Evolutionary conservation across 805 yeast genomes (phyloP).

Genomic region (Zygotorulaspora florentina): DNA sequence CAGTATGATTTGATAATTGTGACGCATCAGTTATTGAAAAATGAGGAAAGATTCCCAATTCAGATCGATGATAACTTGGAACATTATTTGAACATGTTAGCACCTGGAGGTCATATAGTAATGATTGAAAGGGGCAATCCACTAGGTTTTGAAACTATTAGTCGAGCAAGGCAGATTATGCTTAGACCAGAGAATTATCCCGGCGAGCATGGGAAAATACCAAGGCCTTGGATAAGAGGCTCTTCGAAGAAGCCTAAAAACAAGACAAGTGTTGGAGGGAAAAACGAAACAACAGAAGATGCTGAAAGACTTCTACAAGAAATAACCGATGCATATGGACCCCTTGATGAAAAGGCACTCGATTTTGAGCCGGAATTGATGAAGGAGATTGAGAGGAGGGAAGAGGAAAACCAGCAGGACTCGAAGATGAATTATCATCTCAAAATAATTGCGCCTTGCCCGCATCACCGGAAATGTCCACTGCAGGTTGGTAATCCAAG

Average conservation of each 20-base stretch:
- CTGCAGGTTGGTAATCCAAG: conserved; percentile 73
- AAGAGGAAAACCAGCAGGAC: conserved; percentile 10
- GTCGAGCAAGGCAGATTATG: conserved; percentile 85
- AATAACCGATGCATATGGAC: conserved; percentile 37
- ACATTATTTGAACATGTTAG: conserved; percentile 52
- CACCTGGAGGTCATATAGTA: conserved; percentile 76
- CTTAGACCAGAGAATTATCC: conserved; percentile 74
- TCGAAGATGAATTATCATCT: conserved; percentile 47
- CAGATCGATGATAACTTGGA: conserved; percentile 69
- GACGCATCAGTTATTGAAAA: conserved; percentile 67
- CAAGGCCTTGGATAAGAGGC: conserved; percentile 62
- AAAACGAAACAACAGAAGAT: conserved; percentile 3
- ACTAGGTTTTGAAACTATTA: conserved; percentile 79
- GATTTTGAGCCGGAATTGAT: conserved; percentile 44
- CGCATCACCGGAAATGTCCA: conserved; percentile 85
- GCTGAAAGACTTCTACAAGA: conserved; percentile 6
- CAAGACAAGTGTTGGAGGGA: neutral
- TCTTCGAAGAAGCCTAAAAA: conserved; percentile 34
- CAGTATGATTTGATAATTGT: conserved; percentile 80
- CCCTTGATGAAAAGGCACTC: conserved; percentile 41
- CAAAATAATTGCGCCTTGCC: conserved; percentile 79
- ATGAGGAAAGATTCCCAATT: conserved; percentile 58
- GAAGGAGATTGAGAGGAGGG: conserved; percentile 16
- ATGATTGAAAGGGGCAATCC: conserved; percentile 88
- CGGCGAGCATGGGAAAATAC: conserved; percentile 56